phyloP scores from a whole-genome alignment of 2,329 filamentous ascomycete genomes.

The Epichloe gansuensis region DNA sequence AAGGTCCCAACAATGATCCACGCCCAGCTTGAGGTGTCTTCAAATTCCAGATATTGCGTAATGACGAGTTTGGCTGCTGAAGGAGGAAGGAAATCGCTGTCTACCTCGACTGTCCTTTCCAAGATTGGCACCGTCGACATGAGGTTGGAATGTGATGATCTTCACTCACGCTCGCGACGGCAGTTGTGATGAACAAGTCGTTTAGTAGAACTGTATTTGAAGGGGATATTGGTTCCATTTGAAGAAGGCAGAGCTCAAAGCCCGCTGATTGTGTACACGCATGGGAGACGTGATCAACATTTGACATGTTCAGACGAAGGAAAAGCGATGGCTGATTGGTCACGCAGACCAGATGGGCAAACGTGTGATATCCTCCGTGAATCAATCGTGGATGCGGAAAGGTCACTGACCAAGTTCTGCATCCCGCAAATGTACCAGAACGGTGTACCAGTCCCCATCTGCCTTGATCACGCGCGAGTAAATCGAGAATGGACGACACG shows the following conservation, averaged over 20 bases:
- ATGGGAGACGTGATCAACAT: neutral
- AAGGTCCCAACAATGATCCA: conserved; percentile 36
- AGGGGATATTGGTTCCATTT: neutral
- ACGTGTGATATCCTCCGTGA: neutral
- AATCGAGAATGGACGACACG: neutral
- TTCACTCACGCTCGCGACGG: neutral
- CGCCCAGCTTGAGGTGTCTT: conserved; percentile 26
- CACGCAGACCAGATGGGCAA: neutral
- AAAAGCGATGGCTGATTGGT: neutral
- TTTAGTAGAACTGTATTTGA: neutral
- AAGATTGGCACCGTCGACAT: conserved; percentile 11
- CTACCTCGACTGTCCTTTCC: conserved; percentile 16
- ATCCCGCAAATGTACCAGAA: neutral
- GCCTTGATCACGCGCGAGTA: neutral
- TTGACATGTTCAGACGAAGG: neutral
- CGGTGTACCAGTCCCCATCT: neutral
- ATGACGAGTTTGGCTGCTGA: conserved; percentile 34
- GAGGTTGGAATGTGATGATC: neutral
- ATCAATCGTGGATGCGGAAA: neutral
- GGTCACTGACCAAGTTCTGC: neutral
- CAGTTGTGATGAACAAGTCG: neutral
- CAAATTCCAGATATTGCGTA: conserved; percentile 27
- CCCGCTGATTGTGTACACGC: neutral
- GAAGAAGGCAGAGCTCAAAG: neutral
- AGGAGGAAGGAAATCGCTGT: conserved; percentile 24